Evolutionary conservation across 73 alveolate species (phyloP), one percentile per base, ranked within the genome.

Genomic region (Blepharisma japonicum): DNA sequence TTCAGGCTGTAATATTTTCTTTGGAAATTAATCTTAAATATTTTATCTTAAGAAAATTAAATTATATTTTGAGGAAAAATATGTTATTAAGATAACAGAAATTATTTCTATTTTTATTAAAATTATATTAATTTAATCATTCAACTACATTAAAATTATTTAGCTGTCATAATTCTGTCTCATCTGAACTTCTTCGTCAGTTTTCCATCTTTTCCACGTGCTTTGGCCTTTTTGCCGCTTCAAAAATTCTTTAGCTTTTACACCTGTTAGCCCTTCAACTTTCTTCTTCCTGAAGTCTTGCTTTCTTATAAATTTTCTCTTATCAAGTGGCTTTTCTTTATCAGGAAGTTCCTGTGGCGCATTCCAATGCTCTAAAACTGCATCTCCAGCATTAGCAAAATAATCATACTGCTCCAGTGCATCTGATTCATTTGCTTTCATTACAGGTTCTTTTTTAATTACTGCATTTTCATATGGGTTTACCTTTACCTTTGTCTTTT

Each of bases 361-460:
- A 14, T 61, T 61, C 74, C 74, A 61, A 61, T 61, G 39, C n/a
- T 61, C 74, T 2, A 61, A 39, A 61, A 61, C 23, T 61, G 74
- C 74, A 14, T n/a, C 11, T 8, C 49, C 23, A 14, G 14, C 74
- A 61, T 39, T 61, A 0, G 74, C 74, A 25, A 61, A 61, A 25
- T 61, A 61, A 61, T 61, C 74, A 25, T 61, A 61, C 23, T 61
- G 74, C 18, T 61, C 74, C 18, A 61, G 2, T 14, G 11, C 39
- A 25, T 61, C 74, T 61, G 38, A 8, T 8, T 18, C 46, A 8
- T 14, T 14, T 61, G 14, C 23, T 2, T n/a, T 20, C 46, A 61
- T 18, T 14, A 25, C 38, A 0, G 74, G 49, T 2, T n/a, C 46
- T 61, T 61, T 61, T n/a, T n/a, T 14, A 39, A 61, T 61, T 3